Evolutionary conservation across 2,329 filamentous ascomycete genomes (phyloP).

Genomic region (Dactylellina haptotyla): DNA sequence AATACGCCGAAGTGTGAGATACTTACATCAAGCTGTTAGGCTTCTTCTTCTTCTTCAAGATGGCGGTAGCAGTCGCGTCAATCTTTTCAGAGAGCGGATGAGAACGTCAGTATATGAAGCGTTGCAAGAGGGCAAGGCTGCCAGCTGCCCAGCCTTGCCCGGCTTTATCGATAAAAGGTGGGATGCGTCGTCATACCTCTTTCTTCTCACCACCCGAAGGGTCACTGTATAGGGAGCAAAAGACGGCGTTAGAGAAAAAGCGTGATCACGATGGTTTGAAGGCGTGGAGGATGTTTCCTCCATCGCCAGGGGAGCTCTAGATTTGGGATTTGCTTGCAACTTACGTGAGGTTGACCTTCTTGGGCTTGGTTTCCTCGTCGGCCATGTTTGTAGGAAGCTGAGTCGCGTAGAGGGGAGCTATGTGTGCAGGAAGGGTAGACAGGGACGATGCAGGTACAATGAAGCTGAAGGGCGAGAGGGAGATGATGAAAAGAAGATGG

Average conservation of each 20-base stretch:
- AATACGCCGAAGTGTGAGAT: slow-evolving; percentile 37
- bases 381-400: slow-evolving; percentile 56
- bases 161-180: slow-evolving; percentile 57
- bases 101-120: slow-evolving; percentile 60
- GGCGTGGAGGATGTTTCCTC: too few species aligned
- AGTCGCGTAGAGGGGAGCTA: slow-evolving; percentile 19
- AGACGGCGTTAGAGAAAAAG: slow-evolving; percentile 27
- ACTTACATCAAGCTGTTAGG: slow-evolving; percentile 95
- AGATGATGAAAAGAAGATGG: slow-evolving; percentile 22
- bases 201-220: slow-evolving; percentile 87
- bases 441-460: background rate
- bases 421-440: slow-evolving; percentile 9
- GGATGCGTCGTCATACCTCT: slow-evolving; percentile 70
- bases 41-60: slow-evolving; percentile 99
- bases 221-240: slow-evolving; percentile 70
- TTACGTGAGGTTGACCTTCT: slow-evolving; percentile 85
- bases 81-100: slow-evolving; percentile 68
- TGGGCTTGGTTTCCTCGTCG: slow-evolving; percentile 65
- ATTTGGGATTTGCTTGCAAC: slow-evolving; percentile 60
- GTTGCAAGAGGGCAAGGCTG: slow-evolving; percentile 54
- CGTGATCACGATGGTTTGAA: slow-evolving; percentile 45
- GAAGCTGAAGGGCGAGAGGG: slow-evolving; percentile 7
- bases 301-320: slow-evolving; percentile 6
- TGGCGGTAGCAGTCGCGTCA: slow-evolving; percentile 92
- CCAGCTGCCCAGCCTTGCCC: slow-evolving; percentile 57